Evolutionary conservation across 495 filamentous ascomycete genomes (phyloP), one percentile per base, ranked within the genome.

Genomic region (Trichoderma reesei): DNA sequence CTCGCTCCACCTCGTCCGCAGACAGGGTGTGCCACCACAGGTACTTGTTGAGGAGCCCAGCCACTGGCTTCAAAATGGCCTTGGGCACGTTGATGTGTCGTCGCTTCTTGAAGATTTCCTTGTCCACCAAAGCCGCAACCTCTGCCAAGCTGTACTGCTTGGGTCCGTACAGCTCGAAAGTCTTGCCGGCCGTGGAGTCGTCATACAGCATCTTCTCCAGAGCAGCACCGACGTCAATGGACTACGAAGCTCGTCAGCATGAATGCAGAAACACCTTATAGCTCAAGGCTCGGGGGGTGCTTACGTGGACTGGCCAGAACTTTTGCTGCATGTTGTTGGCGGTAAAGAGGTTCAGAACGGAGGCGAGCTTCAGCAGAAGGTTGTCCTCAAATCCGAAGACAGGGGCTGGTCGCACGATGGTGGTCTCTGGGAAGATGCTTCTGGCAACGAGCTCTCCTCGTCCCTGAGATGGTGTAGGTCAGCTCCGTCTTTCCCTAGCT

Each of bases 381-480:
- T 86, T 86, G 76, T 99, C 94, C 73, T 99, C 94, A 74, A 88
- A 92, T 46, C 94, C 94, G 73, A 92, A 99, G 77, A 96, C 83
- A 14, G 94, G 94, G 10, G 92, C 88, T 44, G 94, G 94, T 60
- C 94, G 86, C 68, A 99, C 94, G 71, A 99, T 95, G 61, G 95
- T 99, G 20, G 94, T 96, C 76, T 99, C 94, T 13, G 94, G 95
- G 80, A 92, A 99, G 75, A 99, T 96, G 65, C 82, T 83, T 65
- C 93, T 88, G 46, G 83, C 93, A 20, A 93, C 84, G 71, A 88
- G 80, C 78, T 99, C 94, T 67, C 88, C 91, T 71, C 81, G 84
- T 51, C 78, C 91, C 88, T 91, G 61, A 39, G 31, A n/a, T n/a
- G n/a, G n/a, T 16, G n/a, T 37, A 18, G 11, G 62, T 71, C 42